phyloP scores from a whole-genome alignment of 164 flowering plant genomes.

The Chimonanthus praecox region DNA sequence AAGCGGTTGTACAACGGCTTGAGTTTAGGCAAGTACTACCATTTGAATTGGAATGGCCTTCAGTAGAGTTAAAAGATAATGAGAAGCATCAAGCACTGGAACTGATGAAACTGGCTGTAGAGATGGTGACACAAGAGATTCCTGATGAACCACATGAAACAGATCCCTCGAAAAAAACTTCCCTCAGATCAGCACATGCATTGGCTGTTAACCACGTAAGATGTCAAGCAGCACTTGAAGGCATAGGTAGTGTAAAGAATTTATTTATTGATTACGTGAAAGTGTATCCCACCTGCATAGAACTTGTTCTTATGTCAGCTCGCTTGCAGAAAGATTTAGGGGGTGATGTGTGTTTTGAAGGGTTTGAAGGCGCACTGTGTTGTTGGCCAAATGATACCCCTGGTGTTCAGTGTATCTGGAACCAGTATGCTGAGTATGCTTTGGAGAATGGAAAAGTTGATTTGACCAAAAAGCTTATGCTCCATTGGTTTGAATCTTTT shows the following conservation, averaged over 20 bases:
- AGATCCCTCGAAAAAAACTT: slow-evolving; percentile 3
- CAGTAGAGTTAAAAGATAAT: slow-evolving; percentile 33
- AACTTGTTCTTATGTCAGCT: slow-evolving; percentile 50
- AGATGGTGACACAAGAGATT: slow-evolving; percentile 23
- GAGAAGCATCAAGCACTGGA: slow-evolving; percentile 41
- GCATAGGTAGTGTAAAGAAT: slow-evolving; percentile 24
- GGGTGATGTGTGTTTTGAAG: slow-evolving; percentile 23
- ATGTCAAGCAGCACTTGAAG: slow-evolving; percentile 45
- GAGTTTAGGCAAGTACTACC: slow-evolving; percentile 58
- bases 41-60: slow-evolving; percentile 57
- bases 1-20: slow-evolving; percentile 41
- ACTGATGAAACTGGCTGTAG: slow-evolving; percentile 44
- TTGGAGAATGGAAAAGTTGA: slow-evolving; percentile 40
- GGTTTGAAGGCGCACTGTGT: slow-evolving; percentile 57
- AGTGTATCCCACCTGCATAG: slow-evolving; percentile 61
- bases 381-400: slow-evolving; percentile 61
- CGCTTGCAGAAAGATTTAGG: slow-evolving; percentile 26
- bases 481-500: slow-evolving; percentile 51
- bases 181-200: slow-evolving; percentile 32
- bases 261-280: slow-evolving; percentile 46
- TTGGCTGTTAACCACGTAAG: slow-evolving; percentile 57
- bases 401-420: slow-evolving; percentile 79
- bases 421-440: slow-evolving; percentile 65
- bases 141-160: slow-evolving; percentile 20
- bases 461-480: slow-evolving; percentile 43